Conservation (phyloP, 2,329 filamentous ascomycete species). For the Penicillium sp. region DNA sequence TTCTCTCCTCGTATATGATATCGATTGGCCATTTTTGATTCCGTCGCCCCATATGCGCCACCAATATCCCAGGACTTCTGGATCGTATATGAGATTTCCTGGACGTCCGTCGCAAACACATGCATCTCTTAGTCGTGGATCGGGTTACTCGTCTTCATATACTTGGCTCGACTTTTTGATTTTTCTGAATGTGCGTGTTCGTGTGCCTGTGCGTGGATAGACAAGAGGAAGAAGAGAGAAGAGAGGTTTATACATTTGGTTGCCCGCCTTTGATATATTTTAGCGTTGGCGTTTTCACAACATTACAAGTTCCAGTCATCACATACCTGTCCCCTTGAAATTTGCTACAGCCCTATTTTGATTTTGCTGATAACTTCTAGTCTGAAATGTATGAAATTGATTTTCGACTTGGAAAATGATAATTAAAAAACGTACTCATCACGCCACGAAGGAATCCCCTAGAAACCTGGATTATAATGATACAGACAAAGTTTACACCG, state of each 20-base stretch:
- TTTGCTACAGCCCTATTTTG: not conserved
- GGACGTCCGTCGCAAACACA: not conserved
- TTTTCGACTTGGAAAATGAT: no score
- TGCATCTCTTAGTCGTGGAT: not conserved
- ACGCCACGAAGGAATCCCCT: no score
- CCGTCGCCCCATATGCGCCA: conserved; percentile 8
- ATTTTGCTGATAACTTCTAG: not conserved
- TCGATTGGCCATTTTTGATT: not conserved
- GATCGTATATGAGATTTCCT: not conserved
- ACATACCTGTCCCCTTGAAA: not conserved
- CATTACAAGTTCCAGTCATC: not conserved
- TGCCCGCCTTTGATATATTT: not conserved
- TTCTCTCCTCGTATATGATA: not conserved
- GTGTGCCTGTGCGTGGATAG: not conserved
- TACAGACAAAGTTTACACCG: not conserved
- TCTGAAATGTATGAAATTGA: no score
- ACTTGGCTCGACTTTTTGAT: not conserved
- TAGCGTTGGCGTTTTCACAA: not conserved
- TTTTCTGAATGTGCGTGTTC: not conserved
- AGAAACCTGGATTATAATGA: not conserved
- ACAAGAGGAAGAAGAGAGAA: not conserved
- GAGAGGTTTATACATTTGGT: not conserved
- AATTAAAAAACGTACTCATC: no score
- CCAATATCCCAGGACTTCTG: not conserved
- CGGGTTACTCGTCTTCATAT: not conserved